Percentiles rank a stretch among this genome's conserved stretches.
Conservation (phyloP, 805 yeast species). For the Starmerella sirachaensis region DNA sequence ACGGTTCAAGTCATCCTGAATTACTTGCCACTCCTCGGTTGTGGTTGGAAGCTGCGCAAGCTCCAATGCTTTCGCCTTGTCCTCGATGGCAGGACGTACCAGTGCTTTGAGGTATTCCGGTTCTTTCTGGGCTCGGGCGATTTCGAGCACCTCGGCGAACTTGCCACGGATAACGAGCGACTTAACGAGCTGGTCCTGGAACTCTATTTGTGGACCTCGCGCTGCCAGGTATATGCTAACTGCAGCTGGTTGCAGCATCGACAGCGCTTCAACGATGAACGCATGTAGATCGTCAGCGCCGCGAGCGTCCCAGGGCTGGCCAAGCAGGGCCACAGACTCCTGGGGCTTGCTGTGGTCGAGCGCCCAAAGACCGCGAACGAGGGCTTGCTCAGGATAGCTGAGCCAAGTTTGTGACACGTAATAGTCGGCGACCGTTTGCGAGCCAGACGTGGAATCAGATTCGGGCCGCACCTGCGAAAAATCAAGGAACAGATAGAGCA, state of each 20-base stretch:
- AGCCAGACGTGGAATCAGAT: background rate
- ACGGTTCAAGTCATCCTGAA: conserved; percentile 8
- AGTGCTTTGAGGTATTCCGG: conserved; percentile 7
- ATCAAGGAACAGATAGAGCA: conserved; percentile 14
- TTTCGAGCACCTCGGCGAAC: conserved; percentile 14
- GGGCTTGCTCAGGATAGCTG: conserved; percentile 10
- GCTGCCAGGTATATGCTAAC: conserved; percentile 11
- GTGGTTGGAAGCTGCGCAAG: conserved; percentile 19
- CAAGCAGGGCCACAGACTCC: conserved; percentile 11
- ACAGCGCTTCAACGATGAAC: conserved; percentile 10
- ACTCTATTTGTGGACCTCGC: conserved; percentile 4
- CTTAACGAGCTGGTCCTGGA: conserved; percentile 7
- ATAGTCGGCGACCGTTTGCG: conserved; percentile 13
- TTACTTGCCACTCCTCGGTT: conserved; percentile 16
- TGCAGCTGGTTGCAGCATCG: conserved; percentile 2
- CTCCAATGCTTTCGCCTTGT: conserved; percentile 5
- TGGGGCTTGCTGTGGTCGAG: conserved; percentile 13
- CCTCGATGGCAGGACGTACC: conserved; percentile 8
- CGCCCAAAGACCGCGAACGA: conserved; percentile 14
- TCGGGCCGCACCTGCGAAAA: conserved; percentile 3
- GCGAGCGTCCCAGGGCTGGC: conserved; percentile 12
- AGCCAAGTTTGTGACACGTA: conserved; percentile 17
- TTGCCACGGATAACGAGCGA: conserved; percentile 14
- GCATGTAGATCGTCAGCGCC: conserved; percentile 10
- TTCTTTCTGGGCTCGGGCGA: conserved; percentile 8